Percentiles rank a stretch among this genome's conserved stretches.
phyloP scores from a whole-genome alignment of 2,329 filamentous ascomycete species.

The Colletotrichum brevisporum region DNA sequence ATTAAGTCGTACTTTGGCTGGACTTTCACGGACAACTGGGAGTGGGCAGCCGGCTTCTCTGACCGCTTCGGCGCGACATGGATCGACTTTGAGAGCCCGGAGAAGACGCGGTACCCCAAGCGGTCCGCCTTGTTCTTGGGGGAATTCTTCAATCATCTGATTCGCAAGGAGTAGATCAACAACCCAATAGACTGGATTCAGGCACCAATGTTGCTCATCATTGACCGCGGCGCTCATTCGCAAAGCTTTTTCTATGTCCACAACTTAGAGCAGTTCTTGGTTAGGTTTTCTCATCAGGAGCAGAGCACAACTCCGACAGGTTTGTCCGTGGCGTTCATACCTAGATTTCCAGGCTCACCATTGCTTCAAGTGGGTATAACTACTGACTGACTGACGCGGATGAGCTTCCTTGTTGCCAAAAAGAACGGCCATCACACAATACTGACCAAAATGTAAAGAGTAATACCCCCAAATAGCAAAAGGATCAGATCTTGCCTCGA shows the following conservation, averaged over 20 bases:
- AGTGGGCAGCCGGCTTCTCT: slow-evolving; percentile 58
- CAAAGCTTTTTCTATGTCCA: too few species aligned
- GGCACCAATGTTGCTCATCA: neutral
- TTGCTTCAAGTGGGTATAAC: too few species aligned
- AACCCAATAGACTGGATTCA: neutral
- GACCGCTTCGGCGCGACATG: slow-evolving; percentile 57
- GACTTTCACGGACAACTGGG: slow-evolving; percentile 60
- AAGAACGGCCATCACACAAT: too few species aligned
- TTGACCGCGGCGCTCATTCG: neutral
- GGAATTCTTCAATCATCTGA: slow-evolving; percentile 49
- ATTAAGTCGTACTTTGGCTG: slow-evolving; percentile 58
- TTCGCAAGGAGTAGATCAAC: slow-evolving; percentile 32
- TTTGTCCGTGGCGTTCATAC: too few species aligned
- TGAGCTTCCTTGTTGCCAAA: neutral
- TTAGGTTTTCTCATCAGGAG: too few species aligned
- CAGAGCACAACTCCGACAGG: too few species aligned
- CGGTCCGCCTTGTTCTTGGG: slow-evolving; percentile 48
- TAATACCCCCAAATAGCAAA: neutral
- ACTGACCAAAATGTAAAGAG: too few species aligned
- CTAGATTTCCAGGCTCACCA: too few species aligned
- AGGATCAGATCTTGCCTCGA: slow-evolving; percentile 28
- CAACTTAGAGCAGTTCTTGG: too few species aligned
- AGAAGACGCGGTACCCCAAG: slow-evolving; percentile 54
- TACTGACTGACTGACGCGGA: neutral
- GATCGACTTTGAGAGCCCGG: slow-evolving; percentile 54